Evolutionary conservation across 768 basidiomycete genomes (phyloP).

Genomic region (Pholiota molesta): DNA sequence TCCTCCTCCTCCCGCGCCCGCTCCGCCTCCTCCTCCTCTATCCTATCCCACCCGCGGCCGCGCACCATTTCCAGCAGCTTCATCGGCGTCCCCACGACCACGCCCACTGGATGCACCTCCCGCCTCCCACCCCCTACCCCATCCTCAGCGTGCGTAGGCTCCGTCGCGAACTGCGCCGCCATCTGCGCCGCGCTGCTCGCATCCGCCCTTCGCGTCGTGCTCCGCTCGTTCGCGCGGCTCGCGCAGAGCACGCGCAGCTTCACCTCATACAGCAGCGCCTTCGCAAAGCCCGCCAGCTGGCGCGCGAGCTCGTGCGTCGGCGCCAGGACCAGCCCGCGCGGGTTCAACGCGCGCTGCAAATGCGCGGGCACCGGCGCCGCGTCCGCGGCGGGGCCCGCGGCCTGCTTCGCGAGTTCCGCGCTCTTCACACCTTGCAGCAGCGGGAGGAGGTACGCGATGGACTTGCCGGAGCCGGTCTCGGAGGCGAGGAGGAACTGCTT

Average conservation of each 20-base stretch:
- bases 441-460: slow-evolving; percentile 87
- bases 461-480: slow-evolving; percentile 93
- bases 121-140: slow-evolving; percentile 27
- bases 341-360: slow-evolving; percentile 43
- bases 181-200: slow-evolving; percentile 48
- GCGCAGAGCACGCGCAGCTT: slow-evolving; percentile 61
- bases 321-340: slow-evolving; percentile 79
- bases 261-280: slow-evolving; percentile 69
- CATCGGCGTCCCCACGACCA: slow-evolving; percentile 66
- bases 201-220: slow-evolving; percentile 34
- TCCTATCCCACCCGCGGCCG: slow-evolving; percentile 46
- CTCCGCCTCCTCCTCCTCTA: slow-evolving; percentile 22
- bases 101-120: slow-evolving; percentile 40
- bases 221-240: slow-evolving; percentile 6
- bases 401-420: slow-evolving; percentile 45
- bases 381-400: slow-evolving; percentile 1
- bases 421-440: slow-evolving; percentile 78
- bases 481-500: slow-evolving; percentile 75
- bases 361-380: background rate
- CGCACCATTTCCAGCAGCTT: slow-evolving; percentile 63
- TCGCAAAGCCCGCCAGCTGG: slow-evolving; percentile 76
- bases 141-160: background rate
- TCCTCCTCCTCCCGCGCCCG: slow-evolving; percentile 20
- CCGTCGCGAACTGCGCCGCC: slow-evolving; percentile 13
- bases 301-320: slow-evolving; percentile 90